Conservation (phyloP, 306 rosid species). For the Myrica gale region DNA sequence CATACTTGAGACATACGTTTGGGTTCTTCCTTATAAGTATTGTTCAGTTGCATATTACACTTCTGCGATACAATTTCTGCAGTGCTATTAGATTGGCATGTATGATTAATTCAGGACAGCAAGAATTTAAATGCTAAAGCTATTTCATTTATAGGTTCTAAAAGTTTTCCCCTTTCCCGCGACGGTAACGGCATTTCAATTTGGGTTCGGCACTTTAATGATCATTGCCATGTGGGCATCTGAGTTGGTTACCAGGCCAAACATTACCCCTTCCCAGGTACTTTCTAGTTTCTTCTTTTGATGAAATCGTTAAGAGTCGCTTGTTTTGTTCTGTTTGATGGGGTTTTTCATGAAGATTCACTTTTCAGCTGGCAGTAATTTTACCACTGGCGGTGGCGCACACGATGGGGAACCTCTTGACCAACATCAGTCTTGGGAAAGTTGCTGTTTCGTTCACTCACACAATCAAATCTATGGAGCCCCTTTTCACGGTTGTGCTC, state of each 20-base stretch:
- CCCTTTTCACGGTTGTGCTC: slow-evolving; percentile 69
- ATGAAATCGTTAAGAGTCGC: background rate
- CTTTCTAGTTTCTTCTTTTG: background rate
- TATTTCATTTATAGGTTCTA: background rate
- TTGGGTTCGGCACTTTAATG: background rate
- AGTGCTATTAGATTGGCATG: background rate
- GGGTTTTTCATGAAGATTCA: slow-evolving; percentile 1
- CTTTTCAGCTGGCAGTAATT: slow-evolving; percentile 46
- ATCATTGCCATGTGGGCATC: background rate
- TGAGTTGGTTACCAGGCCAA: background rate
- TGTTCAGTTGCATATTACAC: no score
- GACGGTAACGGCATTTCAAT: background rate
- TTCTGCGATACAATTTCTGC: no score
- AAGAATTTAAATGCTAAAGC: slow-evolving; percentile 16
- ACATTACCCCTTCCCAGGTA: background rate
- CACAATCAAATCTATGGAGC: slow-evolving; percentile 82
- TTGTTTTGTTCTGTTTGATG: slow-evolving; percentile 28
- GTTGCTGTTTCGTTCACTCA: slow-evolving; percentile 85
- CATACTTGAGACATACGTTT: no score
- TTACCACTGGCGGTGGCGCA: slow-evolving; percentile 66
- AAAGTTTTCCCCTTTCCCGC: background rate
- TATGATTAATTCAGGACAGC: background rate
- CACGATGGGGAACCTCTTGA: slow-evolving; percentile 68
- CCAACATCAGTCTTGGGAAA: slow-evolving; percentile 67
- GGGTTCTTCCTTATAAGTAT: no score